Evolutionary conservation across 495 filamentous ascomycete genomes (phyloP), one percentile per base, ranked within the genome.

Genomic region (Massariosphaeria phaeospora): DNA sequence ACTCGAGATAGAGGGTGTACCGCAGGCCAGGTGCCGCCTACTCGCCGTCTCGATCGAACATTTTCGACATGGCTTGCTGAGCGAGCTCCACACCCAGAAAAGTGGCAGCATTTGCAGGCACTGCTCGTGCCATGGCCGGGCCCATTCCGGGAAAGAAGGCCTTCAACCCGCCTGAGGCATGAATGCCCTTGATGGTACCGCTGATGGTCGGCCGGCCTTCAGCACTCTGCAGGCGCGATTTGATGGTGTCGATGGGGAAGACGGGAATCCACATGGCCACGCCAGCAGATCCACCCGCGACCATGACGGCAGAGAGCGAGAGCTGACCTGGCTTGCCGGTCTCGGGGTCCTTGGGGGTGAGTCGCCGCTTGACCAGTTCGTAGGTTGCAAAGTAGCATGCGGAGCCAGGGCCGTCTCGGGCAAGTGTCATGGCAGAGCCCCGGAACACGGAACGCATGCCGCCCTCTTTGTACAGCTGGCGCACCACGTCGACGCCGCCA

Each of bases 251-350:
- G 48, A 99, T 77, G 4, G 93, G 93, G 79, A 99, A 99, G 17
- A 99, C 90, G 21, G 95, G 89, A 55, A 96, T 88, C 93, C 93
- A 99, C 94, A 99, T 99, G 20, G 93, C 90, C 41, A 99, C 83
- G 63, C 93, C 93, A 0, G 93, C 93, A 0, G 83, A 85, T 39
- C 88, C 93, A 53, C 93, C 93, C 0, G 93, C 93, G 30, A 80
- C 76, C 57, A 88, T 83, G n/a, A 99, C 80, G 3, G 93, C 94
- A 2, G 79, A 68, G 55, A 97, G 70, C 46, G 86, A 89, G 39
- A 97, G 73, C 58, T 91, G 73, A 31, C 83, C 84, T 11, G 77
- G 83, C 13, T 82, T 70, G 49, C 88, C 84, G 9, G 88, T 89
- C n/a, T 73, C 69, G 13, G 78, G 86, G 66, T 96, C 89, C 57